These are phyloP conservation scores for Lachnellula cervina DNA, from an alignment of 2,329 filamentous ascomycete genomes.

Conservation along the genomic window DNA sequence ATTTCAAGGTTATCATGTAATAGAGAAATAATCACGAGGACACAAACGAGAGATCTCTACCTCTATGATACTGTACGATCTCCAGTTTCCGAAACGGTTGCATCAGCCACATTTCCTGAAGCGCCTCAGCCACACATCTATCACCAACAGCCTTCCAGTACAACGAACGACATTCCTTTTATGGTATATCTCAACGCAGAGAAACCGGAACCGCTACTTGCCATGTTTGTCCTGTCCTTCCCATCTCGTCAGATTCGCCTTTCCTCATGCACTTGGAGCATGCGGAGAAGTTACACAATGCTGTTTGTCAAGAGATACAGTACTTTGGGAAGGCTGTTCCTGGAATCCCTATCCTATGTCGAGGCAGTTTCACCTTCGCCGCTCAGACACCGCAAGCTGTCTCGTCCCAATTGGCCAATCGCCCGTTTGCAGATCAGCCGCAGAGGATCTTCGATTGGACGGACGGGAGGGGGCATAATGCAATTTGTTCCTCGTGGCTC, in stretches of 20 bases:
- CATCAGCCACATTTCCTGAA: background rate
- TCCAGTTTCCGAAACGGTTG: background rate
- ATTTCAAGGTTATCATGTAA: too few species aligned
- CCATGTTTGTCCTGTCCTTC: background rate
- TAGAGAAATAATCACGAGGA: too few species aligned
- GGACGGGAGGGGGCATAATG: conserved; percentile 18
- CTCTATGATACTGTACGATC: too few species aligned
- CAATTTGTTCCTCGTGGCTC: conserved; percentile 5
- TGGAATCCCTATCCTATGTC: background rate
- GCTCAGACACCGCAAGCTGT: background rate
- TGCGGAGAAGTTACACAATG: background rate
- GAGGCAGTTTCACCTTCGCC: background rate
- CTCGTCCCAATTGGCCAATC: conserved; percentile 23
- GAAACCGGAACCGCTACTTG: background rate
- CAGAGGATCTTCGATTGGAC: conserved; percentile 14
- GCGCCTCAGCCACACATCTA: background rate
- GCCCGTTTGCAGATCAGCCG: conserved; percentile 26
- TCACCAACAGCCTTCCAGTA: background rate
- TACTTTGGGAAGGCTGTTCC: too few species aligned
- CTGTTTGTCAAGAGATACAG: background rate
- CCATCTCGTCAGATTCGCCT: background rate
- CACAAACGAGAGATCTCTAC: too few species aligned
- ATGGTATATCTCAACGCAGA: background rate
- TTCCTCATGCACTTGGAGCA: background rate
- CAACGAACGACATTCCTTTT: too few species aligned